Base-by-base conservation (phyloP, 2,329 filamentous ascomycete genomes). In the Chalara sp. region DNA sequence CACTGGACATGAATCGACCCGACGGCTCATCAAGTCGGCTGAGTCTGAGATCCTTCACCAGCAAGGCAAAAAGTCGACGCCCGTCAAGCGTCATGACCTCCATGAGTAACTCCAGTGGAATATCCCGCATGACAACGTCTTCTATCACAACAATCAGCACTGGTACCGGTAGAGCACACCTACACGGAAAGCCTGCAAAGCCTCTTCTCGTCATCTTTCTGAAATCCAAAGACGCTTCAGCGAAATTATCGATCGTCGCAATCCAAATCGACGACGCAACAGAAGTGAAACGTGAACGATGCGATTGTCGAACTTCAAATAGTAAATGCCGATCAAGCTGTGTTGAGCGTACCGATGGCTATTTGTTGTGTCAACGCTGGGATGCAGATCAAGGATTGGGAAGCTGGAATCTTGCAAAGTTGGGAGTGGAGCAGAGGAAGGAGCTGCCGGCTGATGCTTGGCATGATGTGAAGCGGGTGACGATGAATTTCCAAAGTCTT, bases 141-240 rank as follows among this genome's bases (percentile, higher is more conserved):
- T 51, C 52, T n/a, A 54, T 46, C 13, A 54, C 52, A 30, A 54
- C 49, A 4, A 46, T 54, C 8, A 51, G 49, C 31, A 54, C 52
- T 5, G 52, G 49, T 11, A 49, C 46, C 6, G 52, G 52, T 12
- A 54, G 35, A 33, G 52, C 49, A 35, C 49, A 54, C 28, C 32
- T 51, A 11, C 52, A 54, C 13, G 13, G 35, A 11, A 54, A 54
- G 39, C 52, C 52, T 5, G 32, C 49, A 4, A 54, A 52, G 33
- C 49, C 52, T 8, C 39, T 54, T 21, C 49, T 54, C 5, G 52
- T 54, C n/a, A 54, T 54, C 11, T 52, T 54, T 40, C 44, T 54
- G 12, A 54, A 54, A 32, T 35, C 35, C 12, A 46, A 47, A 47
- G 49, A 54, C 21, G 31, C 42, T 11, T 46, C 49, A 6, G 45